Evolutionary conservation across 441 rosid species (phyloP).

Genomic region (Brassica balearica): DNA sequence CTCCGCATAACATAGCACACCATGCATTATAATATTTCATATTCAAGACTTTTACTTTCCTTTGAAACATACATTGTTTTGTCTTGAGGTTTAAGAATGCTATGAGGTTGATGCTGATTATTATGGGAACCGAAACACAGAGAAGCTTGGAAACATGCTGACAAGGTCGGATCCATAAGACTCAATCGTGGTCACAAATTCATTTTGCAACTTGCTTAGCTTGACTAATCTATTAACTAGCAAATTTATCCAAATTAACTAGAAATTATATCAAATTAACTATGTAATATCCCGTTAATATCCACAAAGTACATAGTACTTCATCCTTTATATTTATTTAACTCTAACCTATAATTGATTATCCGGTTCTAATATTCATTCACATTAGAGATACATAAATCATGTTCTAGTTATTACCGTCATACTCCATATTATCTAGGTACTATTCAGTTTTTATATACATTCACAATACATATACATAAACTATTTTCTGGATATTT

Average conservation of each 20-base stretch:
- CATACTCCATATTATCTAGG: neutral
- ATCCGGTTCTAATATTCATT: neutral
- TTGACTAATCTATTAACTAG: constrained; percentile 61
- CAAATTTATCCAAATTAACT: neutral
- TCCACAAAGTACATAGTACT: neutral
- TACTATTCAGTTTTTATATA: too few relatives aligned
- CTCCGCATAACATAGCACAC: neutral
- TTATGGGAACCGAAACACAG: constrained; percentile 60
- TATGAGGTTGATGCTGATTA: neutral
- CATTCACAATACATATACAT: neutral
- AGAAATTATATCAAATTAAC: neutral
- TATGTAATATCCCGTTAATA: neutral
- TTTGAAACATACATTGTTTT: neutral
- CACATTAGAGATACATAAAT: neutral
- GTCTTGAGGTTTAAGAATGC: constrained; percentile 70
- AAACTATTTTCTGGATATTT: neutral
- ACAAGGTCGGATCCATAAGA: constrained; percentile 55
- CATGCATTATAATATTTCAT: neutral
- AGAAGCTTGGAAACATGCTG: constrained; percentile 62
- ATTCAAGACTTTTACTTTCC: too few relatives aligned
- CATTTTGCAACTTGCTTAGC: constrained; percentile 88
- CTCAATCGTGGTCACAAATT: constrained; percentile 78
- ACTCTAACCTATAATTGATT: neutral
- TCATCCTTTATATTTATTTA: neutral
- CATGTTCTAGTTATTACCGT: neutral